Evolutionary conservation across 2,329 filamentous ascomycete genomes (phyloP).

Genomic region (Ophiostoma sp.): DNA sequence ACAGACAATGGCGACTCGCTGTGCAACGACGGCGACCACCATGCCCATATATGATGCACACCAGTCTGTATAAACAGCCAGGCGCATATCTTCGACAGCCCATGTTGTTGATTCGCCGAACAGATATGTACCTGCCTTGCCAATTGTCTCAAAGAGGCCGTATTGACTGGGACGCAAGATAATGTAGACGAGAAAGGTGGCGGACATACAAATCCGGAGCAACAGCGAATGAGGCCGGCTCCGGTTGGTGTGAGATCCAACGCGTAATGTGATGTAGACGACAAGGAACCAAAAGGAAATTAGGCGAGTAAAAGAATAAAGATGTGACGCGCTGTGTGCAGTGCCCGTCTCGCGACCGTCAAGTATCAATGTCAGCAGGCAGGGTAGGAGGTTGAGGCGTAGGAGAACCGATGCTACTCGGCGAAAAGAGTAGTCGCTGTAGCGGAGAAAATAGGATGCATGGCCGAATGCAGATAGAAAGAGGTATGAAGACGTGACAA

Average conservation of each 20-base stretch:
- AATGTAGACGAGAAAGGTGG: constrained; percentile 19
- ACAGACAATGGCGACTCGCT: constrained; percentile 17
- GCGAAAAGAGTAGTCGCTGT: constrained; percentile 56
- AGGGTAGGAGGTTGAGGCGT: constrained; percentile 58
- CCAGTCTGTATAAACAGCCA: constrained; percentile 16
- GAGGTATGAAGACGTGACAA: constrained; percentile 59
- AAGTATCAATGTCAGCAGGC: constrained; percentile 56
- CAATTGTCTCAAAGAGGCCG: constrained; percentile 20
- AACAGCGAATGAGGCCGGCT: constrained; percentile 35
- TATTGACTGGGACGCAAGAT: not conserved
- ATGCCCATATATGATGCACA: constrained; percentile 28
- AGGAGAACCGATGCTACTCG: constrained; percentile 55
- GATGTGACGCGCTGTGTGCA: constrained; percentile 56
- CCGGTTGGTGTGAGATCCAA: constrained; percentile 45
- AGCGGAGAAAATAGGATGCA: constrained; percentile 57
- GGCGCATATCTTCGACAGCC: constrained; percentile 19
- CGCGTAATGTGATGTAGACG: constrained; percentile 53
- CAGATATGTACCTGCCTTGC: not conserved
- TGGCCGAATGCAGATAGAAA: constrained; percentile 65
- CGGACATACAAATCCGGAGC: not conserved
- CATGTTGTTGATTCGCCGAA: constrained; percentile 1
- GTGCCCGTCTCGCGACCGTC: constrained; percentile 39
- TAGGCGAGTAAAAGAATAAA: constrained; percentile 50
- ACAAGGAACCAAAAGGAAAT: constrained; percentile 64
- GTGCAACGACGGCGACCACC: constrained; percentile 20